A percentile compares a stretch with the other conserved stretches of the same genome.
phyloP scores from a whole-genome alignment of 176 grass and related monocot species.

The Zea mays region Zm-B73-REFERENCE-NAM-5.0 NC_050105.1:150088501-150089000 shows the following conservation, averaged over 20 bases:
- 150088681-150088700: conserved; percentile 30
- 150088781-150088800: conserved; percentile 50
- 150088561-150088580: conserved; percentile 81
- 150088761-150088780: conserved; percentile 50
- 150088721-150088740: conserved; percentile 61
- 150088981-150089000: too few species aligned
- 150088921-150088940: too few species aligned
- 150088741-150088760: conserved; percentile 40
- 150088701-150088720: conserved; percentile 63
- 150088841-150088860: neutral
- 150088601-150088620: conserved; percentile 71
- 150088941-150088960: too few species aligned
- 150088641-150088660: conserved; percentile 74
- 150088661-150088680: conserved; percentile 62
- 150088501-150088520: conserved; percentile 47
- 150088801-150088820: conserved; percentile 41
- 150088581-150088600: conserved; percentile 51
- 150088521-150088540: conserved; percentile 37
- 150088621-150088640: conserved; percentile 46
- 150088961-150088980: too few species aligned
- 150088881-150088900: too few species aligned
- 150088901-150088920: too few species aligned
- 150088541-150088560: conserved; percentile 53
- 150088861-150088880: neutral
- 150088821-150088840: conserved; percentile 42